phyloP scores from a whole-genome alignment of 106 monocot genomes.

The Chionographis japonica region DNA sequence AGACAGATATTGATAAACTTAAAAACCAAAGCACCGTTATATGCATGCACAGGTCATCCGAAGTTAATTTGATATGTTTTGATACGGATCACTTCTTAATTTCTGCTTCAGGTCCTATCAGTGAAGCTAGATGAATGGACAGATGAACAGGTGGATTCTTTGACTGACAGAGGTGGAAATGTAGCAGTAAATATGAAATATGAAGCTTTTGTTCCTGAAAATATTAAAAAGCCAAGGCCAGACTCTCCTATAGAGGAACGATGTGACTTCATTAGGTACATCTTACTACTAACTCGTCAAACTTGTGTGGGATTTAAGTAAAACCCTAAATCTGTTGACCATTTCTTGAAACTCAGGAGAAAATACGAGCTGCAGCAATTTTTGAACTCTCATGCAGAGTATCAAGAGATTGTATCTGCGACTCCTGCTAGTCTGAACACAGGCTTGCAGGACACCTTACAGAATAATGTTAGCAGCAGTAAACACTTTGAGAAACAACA shows the following conservation, averaged over 20 bases:
- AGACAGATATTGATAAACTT: no score
- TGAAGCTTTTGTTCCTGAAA: constrained; percentile 70
- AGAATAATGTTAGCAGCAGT: constrained; percentile 8
- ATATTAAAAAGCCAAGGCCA: constrained; percentile 50
- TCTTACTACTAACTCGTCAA: not conserved
- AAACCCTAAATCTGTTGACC: constrained; percentile 4
- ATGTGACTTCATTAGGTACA: constrained; percentile 69
- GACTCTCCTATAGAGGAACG: constrained; percentile 63
- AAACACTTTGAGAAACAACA: constrained; percentile 60
- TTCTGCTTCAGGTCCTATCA: constrained; percentile 59
- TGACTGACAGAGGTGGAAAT: constrained; percentile 64
- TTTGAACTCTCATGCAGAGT: constrained; percentile 22
- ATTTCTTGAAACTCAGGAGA: constrained; percentile 49
- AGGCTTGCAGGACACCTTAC: not conserved
- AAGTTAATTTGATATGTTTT: not conserved
- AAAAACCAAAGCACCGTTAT: no score
- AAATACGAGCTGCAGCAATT: constrained; percentile 88
- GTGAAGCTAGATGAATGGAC: constrained; percentile 80
- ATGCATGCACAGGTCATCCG: not conserved
- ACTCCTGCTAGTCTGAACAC: not conserved
- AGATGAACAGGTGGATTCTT: constrained; percentile 65
- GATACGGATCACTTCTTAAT: not conserved
- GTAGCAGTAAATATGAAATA: constrained; percentile 56
- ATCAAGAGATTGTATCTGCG: constrained; percentile 6
- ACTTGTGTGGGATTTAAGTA: not conserved